These are phyloP conservation scores for Harringtonia aguacate DNA, from an alignment of 2,329 filamentous ascomycete species.

Conservation along the genomic window DNA sequence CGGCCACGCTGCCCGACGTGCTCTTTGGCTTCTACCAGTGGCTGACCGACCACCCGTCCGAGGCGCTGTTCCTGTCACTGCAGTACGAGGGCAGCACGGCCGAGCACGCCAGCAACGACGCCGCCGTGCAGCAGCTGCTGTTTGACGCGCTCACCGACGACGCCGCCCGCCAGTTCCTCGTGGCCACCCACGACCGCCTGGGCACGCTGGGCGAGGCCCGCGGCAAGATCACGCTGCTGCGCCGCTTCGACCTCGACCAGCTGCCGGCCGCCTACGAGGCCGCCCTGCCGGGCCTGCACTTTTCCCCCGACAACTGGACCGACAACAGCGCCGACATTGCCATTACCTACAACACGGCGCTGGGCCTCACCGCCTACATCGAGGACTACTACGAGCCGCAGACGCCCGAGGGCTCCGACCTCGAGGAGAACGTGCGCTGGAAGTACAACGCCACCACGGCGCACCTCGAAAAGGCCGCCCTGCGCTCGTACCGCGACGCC, in stretches of 20 bases:
- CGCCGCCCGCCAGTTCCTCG: slow-evolving; percentile 27
- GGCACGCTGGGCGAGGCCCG: slow-evolving; percentile 33
- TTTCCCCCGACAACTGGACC: slow-evolving; percentile 30
- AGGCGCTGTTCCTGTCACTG: slow-evolving; percentile 34
- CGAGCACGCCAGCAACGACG: slow-evolving; percentile 19
- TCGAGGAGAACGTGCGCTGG: slow-evolving; percentile 26
- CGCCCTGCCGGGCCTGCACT: slow-evolving; percentile 32
- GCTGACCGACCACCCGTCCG: slow-evolving; percentile 33
- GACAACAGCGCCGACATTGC: slow-evolving; percentile 29
- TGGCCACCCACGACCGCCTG: slow-evolving; percentile 38
- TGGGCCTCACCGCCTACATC: slow-evolving; percentile 30
- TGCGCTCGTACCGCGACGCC: slow-evolving; percentile 22
- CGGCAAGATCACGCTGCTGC: slow-evolving; percentile 29
- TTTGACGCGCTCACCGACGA: slow-evolving; percentile 25
- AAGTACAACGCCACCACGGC: slow-evolving; percentile 31
- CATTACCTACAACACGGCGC: slow-evolving; percentile 27
- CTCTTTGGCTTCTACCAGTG: slow-evolving; percentile 36
- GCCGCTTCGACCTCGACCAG: slow-evolving; percentile 32
- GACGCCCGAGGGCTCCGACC: slow-evolving; percentile 10
- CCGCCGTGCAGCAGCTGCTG: slow-evolving; percentile 24
- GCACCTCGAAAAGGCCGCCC: slow-evolving; percentile 27
- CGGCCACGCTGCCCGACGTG: slow-evolving; percentile 30
- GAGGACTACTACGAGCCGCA: slow-evolving; percentile 36
- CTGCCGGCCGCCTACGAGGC: slow-evolving; percentile 22
- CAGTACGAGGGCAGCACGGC: slow-evolving; percentile 31